Conservation (phyloP, 2,329 filamentous ascomycete genomes). For the Exophiala spinifera region DNA sequence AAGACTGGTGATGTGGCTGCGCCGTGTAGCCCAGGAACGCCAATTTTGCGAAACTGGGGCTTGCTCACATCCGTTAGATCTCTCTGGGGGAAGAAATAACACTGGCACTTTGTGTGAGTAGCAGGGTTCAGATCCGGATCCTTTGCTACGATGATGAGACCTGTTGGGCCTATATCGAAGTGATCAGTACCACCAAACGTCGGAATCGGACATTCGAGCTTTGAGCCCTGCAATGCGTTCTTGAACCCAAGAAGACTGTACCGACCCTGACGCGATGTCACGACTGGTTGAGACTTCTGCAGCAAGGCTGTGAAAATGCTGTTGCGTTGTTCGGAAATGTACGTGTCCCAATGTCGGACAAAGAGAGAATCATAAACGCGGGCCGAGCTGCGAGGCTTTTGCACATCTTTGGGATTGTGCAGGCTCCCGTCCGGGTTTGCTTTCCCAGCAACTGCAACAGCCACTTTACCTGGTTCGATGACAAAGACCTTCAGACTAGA, state of each 20-base stretch:
- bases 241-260: conserved; percentile 41
- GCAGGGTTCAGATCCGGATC: conserved; percentile 46
- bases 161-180: conserved; percentile 46
- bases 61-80: conserved; percentile 39
- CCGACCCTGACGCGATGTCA: conserved; percentile 38
- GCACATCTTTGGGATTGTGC: conserved; percentile 49
- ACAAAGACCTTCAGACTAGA: conserved; percentile 46
- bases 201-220: conserved; percentile 48
- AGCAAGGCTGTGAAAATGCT: conserved; percentile 50
- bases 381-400: conserved; percentile 46
- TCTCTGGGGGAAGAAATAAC: conserved; percentile 45
- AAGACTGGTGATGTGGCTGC: conserved; percentile 46
- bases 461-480: conserved; percentile 42
- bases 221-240: conserved; percentile 41
- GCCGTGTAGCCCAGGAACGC: conserved; percentile 37
- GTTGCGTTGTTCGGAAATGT: conserved; percentile 48
- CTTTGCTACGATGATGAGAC: conserved; percentile 41
- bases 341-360: conserved; percentile 54
- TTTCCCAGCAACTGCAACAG: conserved; percentile 47
- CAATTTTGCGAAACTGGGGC: conserved; percentile 34
- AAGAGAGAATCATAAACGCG: conserved; percentile 51
- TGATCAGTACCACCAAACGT: conserved; percentile 47
- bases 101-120: conserved; percentile 45
- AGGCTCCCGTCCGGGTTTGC: conserved; percentile 48
- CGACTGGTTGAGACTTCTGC: conserved; percentile 38